Evolutionary conservation across 2,329 filamentous ascomycete species (phyloP).

Genomic region (Fusarium continuum): DNA sequence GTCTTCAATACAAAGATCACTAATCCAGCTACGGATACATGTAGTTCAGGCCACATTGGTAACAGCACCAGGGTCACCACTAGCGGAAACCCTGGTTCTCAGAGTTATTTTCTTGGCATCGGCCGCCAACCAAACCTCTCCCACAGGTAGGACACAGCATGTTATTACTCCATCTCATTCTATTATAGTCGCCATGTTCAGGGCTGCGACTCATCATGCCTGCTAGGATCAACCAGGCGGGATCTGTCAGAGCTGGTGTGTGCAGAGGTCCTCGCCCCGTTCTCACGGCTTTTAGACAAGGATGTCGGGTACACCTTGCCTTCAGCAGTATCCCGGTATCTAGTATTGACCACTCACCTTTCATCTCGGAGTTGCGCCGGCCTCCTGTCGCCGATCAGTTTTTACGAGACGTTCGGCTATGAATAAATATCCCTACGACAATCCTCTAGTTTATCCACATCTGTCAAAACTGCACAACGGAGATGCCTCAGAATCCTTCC

Average conservation of each 20-base stretch:
- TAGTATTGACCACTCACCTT: constrained; percentile 24
- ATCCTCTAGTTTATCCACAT: constrained; percentile 33
- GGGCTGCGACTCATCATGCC: constrained; percentile 40
- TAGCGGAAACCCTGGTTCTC: constrained; percentile 31
- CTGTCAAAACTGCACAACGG: constrained; percentile 33
- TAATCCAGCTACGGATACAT: constrained; percentile 36
- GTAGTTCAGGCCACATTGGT: constrained; percentile 30
- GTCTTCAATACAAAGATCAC: constrained; percentile 34
- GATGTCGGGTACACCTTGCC: constrained; percentile 22
- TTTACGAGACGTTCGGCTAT: constrained; percentile 26
- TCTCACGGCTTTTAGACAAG: constrained; percentile 13
- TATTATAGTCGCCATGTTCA: constrained; percentile 32
- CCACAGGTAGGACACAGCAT: neutral
- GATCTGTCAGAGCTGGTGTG: constrained; percentile 34
- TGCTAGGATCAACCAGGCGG: constrained; percentile 28
- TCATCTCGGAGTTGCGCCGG: constrained; percentile 30
- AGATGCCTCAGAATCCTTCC: constrained; percentile 24
- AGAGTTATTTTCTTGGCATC: constrained; percentile 32
- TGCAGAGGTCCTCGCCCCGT: constrained; percentile 23
- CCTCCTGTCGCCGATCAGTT: constrained; percentile 28
- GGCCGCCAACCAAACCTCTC: constrained; percentile 26
- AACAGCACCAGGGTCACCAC: constrained; percentile 27
- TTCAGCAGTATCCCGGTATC: constrained; percentile 29
- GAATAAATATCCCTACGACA: constrained; percentile 36
- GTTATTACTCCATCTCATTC: constrained; percentile 32